phyloP scores from a whole-genome alignment of 1,284 basidiomycete species.

The Coniophora puteana region DNA sequence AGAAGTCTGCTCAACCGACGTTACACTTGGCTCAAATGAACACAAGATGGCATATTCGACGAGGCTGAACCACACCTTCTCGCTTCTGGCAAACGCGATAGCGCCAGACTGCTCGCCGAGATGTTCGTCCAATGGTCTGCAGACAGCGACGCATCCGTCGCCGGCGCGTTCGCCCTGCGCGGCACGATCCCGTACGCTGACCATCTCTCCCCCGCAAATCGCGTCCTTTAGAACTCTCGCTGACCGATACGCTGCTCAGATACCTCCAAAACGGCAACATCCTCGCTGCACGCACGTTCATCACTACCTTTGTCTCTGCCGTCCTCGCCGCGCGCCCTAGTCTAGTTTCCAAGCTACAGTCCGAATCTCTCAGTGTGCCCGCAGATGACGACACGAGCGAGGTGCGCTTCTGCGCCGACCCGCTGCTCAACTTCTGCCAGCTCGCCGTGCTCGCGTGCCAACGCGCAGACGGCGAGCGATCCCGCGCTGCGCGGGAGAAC shows the following conservation, averaged over 20 bases:
- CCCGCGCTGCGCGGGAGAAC: constrained; percentile 69
- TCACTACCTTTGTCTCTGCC: constrained; percentile 69
- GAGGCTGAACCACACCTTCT: constrained; percentile 79
- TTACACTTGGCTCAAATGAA: no score
- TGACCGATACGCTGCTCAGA: constrained; percentile 24
- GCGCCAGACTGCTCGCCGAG: constrained; percentile 80
- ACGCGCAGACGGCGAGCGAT: constrained; percentile 72
- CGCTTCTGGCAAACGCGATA: constrained; percentile 81
- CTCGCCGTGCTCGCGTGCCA: constrained; percentile 83
- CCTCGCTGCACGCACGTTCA: constrained; percentile 81
- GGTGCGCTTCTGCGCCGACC: constrained; percentile 68
- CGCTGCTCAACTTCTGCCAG: constrained; percentile 83
- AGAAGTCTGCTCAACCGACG: constrained; percentile 2
- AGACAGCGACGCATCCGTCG: constrained; percentile 32
- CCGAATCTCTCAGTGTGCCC: constrained; percentile 36
- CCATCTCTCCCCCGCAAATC: constrained; percentile 1
- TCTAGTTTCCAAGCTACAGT: constrained; percentile 39
- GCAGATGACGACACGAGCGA: constrained; percentile 47
- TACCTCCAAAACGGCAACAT: constrained; percentile 88
- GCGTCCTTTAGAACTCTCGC: not conserved
- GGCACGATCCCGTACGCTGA: constrained; percentile 75
- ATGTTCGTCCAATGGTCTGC: constrained; percentile 80
- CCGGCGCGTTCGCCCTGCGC: constrained; percentile 76
- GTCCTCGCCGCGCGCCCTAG: constrained; percentile 38
- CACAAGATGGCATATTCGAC: constrained; percentile 77